A percentile compares a stretch with the other conserved stretches of the same genome.
Evolutionary conservation across 2,329 filamentous ascomycete species (phyloP).

Genomic region (Lachnellula cervina): DNA sequence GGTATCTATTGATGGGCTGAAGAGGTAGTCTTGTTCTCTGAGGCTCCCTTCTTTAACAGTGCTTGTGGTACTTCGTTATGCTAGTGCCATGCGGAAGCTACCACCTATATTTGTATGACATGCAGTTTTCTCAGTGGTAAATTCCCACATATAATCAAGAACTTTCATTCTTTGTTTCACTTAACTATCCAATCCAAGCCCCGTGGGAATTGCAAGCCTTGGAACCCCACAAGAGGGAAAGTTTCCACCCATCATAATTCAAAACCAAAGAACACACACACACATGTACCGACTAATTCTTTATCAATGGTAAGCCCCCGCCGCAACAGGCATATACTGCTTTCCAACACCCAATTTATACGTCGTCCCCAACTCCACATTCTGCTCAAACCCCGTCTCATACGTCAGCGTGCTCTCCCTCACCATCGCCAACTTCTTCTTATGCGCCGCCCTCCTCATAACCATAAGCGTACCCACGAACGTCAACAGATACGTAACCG

Average conservation of each 20-base stretch:
- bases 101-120: no score
- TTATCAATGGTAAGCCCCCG: neutral
- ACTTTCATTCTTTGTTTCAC: no score
- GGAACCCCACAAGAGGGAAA: no score
- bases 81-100: no score
- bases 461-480: constrained; percentile 14
- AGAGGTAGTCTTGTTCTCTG: no score
- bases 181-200: no score
- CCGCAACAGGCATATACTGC: constrained; percentile 10
- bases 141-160: no score
- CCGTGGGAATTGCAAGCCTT: no score
- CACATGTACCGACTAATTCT: no score
- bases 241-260: neutral
- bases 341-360: constrained; percentile 1
- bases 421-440: constrained; percentile 17
- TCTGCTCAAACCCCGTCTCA: constrained; percentile 11
- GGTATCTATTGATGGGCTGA: constrained; percentile 26
- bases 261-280: neutral
- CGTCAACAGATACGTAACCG: constrained; percentile 13
- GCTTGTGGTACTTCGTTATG: neutral
- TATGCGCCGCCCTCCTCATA: constrained; percentile 4
- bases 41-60: no score
- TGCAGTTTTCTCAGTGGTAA: no score
- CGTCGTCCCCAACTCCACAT: neutral
- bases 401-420: constrained; percentile 10